phyloP scores from a whole-genome alignment of 306 rosid genomes.

The Ormosia semicastrata region DNA sequence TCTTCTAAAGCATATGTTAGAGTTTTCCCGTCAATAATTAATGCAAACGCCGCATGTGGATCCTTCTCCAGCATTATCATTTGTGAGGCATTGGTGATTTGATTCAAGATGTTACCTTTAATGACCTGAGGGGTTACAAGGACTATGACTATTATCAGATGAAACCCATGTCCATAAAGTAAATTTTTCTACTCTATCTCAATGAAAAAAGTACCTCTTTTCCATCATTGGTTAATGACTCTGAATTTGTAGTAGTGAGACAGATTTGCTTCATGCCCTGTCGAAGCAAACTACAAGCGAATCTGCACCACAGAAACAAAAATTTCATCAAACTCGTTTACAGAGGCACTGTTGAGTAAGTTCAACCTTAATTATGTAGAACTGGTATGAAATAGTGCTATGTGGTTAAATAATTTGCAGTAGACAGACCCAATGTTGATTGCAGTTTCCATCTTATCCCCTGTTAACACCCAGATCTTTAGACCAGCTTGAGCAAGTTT shows the following conservation, averaged over 20 bases:
- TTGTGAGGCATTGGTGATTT: constrained; percentile 81
- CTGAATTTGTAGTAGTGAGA: constrained; percentile 53
- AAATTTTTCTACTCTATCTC: constrained; percentile 10
- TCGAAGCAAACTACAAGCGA: constrained; percentile 94
- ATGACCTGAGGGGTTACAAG: constrained; percentile 60
- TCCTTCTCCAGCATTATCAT: constrained; percentile 87
- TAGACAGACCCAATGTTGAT: constrained; percentile 90
- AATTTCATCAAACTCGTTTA: constrained; percentile 8
- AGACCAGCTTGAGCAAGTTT: constrained; percentile 99
- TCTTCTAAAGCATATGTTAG: constrained; percentile 75
- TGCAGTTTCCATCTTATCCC: constrained; percentile 99
- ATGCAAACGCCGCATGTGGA: constrained; percentile 97
- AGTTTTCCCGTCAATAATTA: constrained; percentile 96
- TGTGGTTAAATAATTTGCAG: constrained; percentile 21
- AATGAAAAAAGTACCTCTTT: constrained; percentile 62
- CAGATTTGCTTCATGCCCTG: constrained; percentile 95
- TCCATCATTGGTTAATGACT: constrained; percentile 50
- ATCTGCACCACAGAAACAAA: constrained; percentile 55
- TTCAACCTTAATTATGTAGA: constrained; percentile 18
- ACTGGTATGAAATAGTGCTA: not conserved
- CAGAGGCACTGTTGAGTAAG: not conserved
- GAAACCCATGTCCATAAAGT: constrained; percentile 39
- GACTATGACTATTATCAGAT: constrained; percentile 48
- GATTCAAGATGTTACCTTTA: constrained; percentile 74
- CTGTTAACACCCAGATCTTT: constrained; percentile 96